Percentiles rank a stretch among this genome's conserved stretches.
Conservation (phyloP, 2,329 filamentous ascomycete species). For the Exophiala phaeomuriformis region DNA sequence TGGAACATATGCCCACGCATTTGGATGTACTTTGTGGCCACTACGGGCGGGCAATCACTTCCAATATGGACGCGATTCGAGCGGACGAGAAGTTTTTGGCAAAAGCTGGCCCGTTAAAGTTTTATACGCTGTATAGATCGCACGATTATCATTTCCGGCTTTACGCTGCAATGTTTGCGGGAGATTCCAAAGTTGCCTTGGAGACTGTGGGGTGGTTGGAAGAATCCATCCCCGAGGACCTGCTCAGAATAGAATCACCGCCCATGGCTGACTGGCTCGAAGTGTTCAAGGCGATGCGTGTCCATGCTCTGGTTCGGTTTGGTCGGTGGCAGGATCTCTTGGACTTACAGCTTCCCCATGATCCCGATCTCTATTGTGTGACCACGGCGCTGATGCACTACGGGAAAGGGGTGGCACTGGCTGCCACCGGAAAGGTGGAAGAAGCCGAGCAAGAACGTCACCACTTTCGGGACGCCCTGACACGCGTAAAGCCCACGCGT, state of each 20-base stretch:
- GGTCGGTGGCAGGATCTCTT: slow-evolving; percentile 64
- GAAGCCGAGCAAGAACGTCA: slow-evolving; percentile 49
- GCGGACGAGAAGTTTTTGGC: slow-evolving; percentile 62
- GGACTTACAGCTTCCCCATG: slow-evolving; percentile 48
- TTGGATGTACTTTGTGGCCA: slow-evolving; percentile 67
- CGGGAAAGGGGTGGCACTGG: slow-evolving; percentile 59
- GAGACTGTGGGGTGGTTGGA: slow-evolving; percentile 56
- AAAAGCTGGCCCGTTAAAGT: slow-evolving; percentile 56
- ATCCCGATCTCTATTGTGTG: slow-evolving; percentile 57
- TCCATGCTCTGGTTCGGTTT: slow-evolving; percentile 66
- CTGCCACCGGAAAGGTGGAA: slow-evolving; percentile 49
- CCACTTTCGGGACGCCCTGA: slow-evolving; percentile 47
- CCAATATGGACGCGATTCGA: slow-evolving; percentile 58
- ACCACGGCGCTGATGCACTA: slow-evolving; percentile 64
- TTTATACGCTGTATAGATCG: slow-evolving; percentile 68
- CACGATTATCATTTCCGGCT: slow-evolving; percentile 70
- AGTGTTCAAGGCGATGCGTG: slow-evolving; percentile 58
- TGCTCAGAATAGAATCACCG: slow-evolving; percentile 58
- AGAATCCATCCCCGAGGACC: slow-evolving; percentile 52
- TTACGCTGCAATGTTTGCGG: slow-evolving; percentile 72
- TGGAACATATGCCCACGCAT: slow-evolving; percentile 71
- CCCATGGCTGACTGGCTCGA: slow-evolving; percentile 77
- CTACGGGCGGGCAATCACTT: slow-evolving; percentile 58
- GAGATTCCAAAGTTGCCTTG: slow-evolving; percentile 55
- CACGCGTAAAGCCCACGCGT: slow-evolving; percentile 51